Evolutionary conservation across 2,329 filamentous ascomycete genomes (phyloP), one percentile per base, ranked within the genome.

Genomic region (Nothopassalora personata): DNA sequence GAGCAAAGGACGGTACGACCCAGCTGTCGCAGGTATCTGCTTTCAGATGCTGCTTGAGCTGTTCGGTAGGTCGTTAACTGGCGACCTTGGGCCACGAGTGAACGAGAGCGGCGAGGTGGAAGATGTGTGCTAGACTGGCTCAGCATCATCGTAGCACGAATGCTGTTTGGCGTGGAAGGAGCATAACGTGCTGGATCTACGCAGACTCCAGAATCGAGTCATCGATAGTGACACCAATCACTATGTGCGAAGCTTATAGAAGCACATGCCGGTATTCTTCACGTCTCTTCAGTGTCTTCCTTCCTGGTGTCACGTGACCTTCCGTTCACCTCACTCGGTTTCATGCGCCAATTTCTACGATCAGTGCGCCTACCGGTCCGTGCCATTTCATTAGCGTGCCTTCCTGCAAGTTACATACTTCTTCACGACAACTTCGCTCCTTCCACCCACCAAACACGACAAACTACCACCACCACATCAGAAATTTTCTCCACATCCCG

Each of bases 21-120:
- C 92, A 0, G 90, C 89, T 19, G 81, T 97, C 58, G 86, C 86
- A 4, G 93, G 91, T 71, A 83, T 93, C 36, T 96, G 92, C 77
- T 96, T 96, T 71, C 90, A 96, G 79, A 88, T 97, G 74, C 76
- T 97, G 68, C 79, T 94, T 15, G 92, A 97, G 77, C 70, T 96
- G 60, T 97, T 97, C 75, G 86, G 84, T 0, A 80, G 92, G 23
- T 86, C 84, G 0, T 76, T 97, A 71, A 90, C 89, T 77, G 83
- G 87, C 4, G 91, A 96, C 66, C 73, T 97, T 59, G 92, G 93
- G 0, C 80, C 83, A 36, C 78, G 80, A 65, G 85, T 86, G 64
- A 86, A 82, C 0, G 81, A 69, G 49, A 69, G 68, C 18, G 64
- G 66, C 47, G 71, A 73, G 59, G 68, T 73, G 5, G 72, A 75